Base-by-base conservation (phyloP, 2,329 filamentous ascomycete species). In the Fusarium albosuccineum region DNA sequence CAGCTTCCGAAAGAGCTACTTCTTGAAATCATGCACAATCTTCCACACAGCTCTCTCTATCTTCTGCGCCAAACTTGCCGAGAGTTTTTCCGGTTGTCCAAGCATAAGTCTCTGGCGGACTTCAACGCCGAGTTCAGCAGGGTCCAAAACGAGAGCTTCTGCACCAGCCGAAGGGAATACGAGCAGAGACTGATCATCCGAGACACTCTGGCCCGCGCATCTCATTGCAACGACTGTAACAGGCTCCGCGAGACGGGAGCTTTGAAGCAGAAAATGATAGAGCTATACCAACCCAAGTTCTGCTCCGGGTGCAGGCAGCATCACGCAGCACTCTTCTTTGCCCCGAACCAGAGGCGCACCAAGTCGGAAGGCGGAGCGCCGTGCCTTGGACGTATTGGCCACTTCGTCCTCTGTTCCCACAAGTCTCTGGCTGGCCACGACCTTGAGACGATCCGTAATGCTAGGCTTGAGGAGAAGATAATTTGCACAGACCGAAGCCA, bases 241-340 rank as follows among this genome's bases (percentile, higher is more conserved):
- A 5, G 4, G 26, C 3, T 29, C 27, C 37, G 52, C 14, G 40
- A 55, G 8, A 48, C 54, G 7, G 62, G 59, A 4, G 16, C 8
- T 3, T 11, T 65, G 22, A 29, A 42, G 2, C 5, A 9, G 22
- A 50, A 16, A 14, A 64, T 60, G 50, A 14, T n/a, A 9, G 46
- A 48, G 30, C 50, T 65, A 11, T 65, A 60, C 22, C 11, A 55
- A 16, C 36, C 30, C 36, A 46, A 11, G 9, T 40, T 52, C 22
- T 64, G 60, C 22, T 22, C 16, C 6, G 46, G 34, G 3, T 65
- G 50, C 30, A 34, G 26, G 13, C 1, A 27, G 9, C 6, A 10
- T 1, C 62, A 65, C 5, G 53, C 50, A 2, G 34, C 36, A 6
- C 49, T 65, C 27, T 60, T 64, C 26, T 65, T 65, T 6, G 30